These are phyloP conservation scores for Castanopsis chinensis DNA, from an alignment of 306 rosid species.

Conservation along the genomic window DNA sequence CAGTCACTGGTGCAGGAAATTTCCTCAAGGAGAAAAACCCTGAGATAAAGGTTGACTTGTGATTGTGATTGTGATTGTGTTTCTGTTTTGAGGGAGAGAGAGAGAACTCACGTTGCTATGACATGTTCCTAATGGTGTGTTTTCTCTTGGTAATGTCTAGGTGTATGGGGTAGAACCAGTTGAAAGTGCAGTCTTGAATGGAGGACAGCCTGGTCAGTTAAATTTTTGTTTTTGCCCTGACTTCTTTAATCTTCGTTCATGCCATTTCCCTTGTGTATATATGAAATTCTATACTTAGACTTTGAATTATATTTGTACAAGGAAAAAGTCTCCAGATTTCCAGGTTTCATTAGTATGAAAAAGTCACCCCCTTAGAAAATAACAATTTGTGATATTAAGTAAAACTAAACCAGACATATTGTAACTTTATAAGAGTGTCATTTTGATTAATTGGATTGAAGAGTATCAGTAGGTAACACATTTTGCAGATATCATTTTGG, in stretches of 20 bases:
- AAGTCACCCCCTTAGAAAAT: background rate
- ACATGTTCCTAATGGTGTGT: slow-evolving; percentile 5
- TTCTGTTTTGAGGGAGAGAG: background rate
- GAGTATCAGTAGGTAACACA: background rate
- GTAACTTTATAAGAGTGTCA: background rate
- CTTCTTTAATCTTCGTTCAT: background rate
- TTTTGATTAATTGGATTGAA: background rate
- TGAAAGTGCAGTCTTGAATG: no score
- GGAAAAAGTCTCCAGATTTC: background rate
- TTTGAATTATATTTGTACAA: background rate
- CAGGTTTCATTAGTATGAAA: background rate
- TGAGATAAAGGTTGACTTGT: slow-evolving; percentile 67
- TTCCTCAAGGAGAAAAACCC: no score
- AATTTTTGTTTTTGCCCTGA: background rate
- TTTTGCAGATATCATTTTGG: background rate
- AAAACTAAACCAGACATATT: background rate
- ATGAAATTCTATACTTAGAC: background rate
- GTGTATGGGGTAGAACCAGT: slow-evolving; percentile 50
- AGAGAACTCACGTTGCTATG: background rate
- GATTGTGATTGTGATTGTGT: background rate
- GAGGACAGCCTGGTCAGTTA: slow-evolving; percentile 52
- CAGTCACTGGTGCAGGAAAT: no score
- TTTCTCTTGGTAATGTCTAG: slow-evolving; percentile 27
- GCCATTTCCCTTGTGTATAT: background rate
- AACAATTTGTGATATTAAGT: background rate